Base-by-base conservation (phyloP, 2,329 filamentous ascomycete genomes). In the Nigrospora osmanthi region DNA sequence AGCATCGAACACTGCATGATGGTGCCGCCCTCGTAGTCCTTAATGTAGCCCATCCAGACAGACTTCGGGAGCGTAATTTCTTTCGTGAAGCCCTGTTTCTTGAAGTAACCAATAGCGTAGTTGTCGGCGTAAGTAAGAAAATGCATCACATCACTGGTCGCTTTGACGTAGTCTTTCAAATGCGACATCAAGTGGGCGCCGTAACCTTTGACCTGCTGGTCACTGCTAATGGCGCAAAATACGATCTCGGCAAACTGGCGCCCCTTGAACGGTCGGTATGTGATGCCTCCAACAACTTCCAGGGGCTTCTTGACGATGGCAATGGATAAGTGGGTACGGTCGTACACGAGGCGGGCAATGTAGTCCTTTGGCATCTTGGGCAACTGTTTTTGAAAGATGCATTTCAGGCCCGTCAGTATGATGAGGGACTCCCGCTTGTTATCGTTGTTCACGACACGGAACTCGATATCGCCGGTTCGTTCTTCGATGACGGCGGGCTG, bases 321-420 rank as follows among this genome's bases (percentile, higher is more conserved):
- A 56, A 98, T 95, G 35, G 89, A 95, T 49, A 97, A 65, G 70
- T 98, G 93, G 6, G 91, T 95, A 43, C 93, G 84, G 66, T 98
- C 93, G 68, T 98, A 98, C 47, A 98, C 93, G 9, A 98, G 80
- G 35, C 93, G 87, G 4, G 93, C 93, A 56, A 98, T 97, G 64
- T 98, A 98, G 61, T 97, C 93, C 66, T 97, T 96, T 13, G 93
- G 93, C 93, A 98, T 98, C 67, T 97, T 97, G 0, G 93, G 93
- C 6, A 98, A 75, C 61, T 98, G 93, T 57, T 97, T 97, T 63
- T 98, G 93, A 58, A 98, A 97, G 52, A 98, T 94, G 61, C 90
- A 95, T 63, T 97, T 98, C 45, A 98, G 73, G 13, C 93, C 93
- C 0, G 91, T 96, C 47, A 98, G 75, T 55, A 98, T 94, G 59